phyloP scores from a whole-genome alignment of 2,329 filamentous ascomycete genomes.

The Fusarium buxicola region DNA sequence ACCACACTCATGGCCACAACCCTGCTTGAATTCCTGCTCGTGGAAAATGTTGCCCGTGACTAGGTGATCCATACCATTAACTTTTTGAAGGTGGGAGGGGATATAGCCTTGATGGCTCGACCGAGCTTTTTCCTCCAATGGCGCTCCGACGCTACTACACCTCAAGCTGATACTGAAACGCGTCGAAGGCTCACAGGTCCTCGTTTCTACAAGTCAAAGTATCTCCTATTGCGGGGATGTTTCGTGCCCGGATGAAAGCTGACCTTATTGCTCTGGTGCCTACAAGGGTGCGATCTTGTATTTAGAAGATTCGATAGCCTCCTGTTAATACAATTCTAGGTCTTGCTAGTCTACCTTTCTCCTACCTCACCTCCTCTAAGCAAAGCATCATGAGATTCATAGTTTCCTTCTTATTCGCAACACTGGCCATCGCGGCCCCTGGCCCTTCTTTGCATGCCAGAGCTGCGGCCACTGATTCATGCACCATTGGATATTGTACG shows the following conservation, averaged over 20 bases:
- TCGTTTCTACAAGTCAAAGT: slow-evolving; percentile 13
- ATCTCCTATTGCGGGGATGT: neutral
- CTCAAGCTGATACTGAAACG: slow-evolving; percentile 3
- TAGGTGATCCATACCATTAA: neutral
- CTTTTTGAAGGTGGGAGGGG: neutral
- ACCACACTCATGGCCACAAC: neutral
- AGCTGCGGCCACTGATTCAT: slow-evolving; percentile 26
- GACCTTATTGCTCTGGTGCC: neutral
- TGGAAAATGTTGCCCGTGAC: neutral
- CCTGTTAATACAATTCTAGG: too few species aligned
- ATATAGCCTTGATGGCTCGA: neutral
- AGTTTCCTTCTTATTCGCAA: neutral
- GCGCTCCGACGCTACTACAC: neutral
- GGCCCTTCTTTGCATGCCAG: slow-evolving; percentile 13
- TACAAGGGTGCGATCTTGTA: slow-evolving; percentile 3
- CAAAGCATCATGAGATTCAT: slow-evolving; percentile 16
- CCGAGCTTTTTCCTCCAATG: slow-evolving; percentile 15
- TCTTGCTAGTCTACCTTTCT: neutral
- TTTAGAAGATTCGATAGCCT: neutral
- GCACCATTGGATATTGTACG: slow-evolving; percentile 34
- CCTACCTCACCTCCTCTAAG: neutral
- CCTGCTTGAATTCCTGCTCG: neutral
- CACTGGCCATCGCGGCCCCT: slow-evolving; percentile 15
- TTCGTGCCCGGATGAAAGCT: neutral
- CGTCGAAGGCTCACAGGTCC: neutral